Conservation (phyloP, 2,329 filamentous ascomycete species). For the Fusarium sarcochroum region DNA sequence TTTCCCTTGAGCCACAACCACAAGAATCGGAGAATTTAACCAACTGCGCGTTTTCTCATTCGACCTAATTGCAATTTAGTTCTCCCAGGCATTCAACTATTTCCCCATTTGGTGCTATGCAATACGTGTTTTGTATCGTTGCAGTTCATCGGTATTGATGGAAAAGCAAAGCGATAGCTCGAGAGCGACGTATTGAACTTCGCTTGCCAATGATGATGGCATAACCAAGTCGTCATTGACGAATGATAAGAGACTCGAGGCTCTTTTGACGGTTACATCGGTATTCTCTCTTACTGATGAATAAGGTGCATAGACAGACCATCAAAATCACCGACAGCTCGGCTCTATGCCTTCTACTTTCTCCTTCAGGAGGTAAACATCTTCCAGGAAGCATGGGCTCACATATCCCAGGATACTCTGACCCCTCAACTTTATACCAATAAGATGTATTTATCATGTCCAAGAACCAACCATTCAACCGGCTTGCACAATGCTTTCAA, state of each 20-base stretch:
- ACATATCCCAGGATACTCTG: too few relatives aligned
- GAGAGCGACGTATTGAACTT: not conserved
- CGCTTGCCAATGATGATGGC: not conserved
- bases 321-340: not conserved
- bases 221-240: not conserved
- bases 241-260: not conserved
- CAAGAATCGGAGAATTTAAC: too few relatives aligned
- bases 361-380: too few relatives aligned
- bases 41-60: not conserved
- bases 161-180: not conserved
- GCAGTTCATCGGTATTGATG: not conserved
- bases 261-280: not conserved
- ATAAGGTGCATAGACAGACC: not conserved
- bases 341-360: not conserved
- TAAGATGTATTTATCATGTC: too few relatives aligned
- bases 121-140: not conserved
- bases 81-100: not conserved
- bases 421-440: too few relatives aligned
- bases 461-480: not conserved
- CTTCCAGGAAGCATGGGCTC: too few relatives aligned
- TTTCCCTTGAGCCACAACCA: not conserved
- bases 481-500: not conserved
- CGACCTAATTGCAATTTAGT: not conserved
- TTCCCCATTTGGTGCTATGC: not conserved
- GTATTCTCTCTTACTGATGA: not conserved